Evolutionary conservation across 495 filamentous ascomycete species (phyloP), one percentile per base, ranked within the genome.

Genomic region (Penicillium lagena): DNA sequence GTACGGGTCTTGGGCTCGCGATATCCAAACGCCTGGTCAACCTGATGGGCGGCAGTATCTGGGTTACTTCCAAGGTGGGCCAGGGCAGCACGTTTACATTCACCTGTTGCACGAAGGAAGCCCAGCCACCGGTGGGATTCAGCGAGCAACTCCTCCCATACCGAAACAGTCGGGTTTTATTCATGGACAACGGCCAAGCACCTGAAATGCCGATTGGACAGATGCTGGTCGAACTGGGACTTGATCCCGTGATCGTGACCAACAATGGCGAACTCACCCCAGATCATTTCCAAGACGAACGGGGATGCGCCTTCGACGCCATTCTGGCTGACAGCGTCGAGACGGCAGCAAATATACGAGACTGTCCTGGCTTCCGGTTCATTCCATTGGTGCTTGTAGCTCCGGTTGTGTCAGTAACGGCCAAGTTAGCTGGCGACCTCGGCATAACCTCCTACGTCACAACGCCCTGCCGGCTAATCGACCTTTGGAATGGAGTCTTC

Each of bases 361-460:
- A 81, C 4, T 76, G 85, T 45, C 83, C 91, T 44, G 82, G 84
- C 50, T 89, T 95, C 67, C 90, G 89, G 62, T 90, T 87, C 53
- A 88, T 95, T 32, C 90, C 90, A 1, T 82, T 96, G 45, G 87
- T 96, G 28, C 79, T 96, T 11, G 62, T 94, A 22, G 87, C 86
- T n/a, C 88, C 89, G 2, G 72, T 82, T 3, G 86, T 96, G 7
- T 83, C 87, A 38, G 82, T 96, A 40, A 86, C 79, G 45, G 72
- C 96, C 44, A 94, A 93, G 64, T 84, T 86, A n/a, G 89, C 90
- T 33, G 74, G 95, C 15, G 89, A 96, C 60, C 74, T 95, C 31
- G 90, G 90, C 29, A 94, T 96, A 45, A 87, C 87, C 7, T 90
- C 87, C 39, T 95, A 95, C 64, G 91, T 95, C 84, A 95, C 91